A percentile compares a stretch with the other conserved stretches of the same genome.
Evolutionary conservation across 2,329 filamentous ascomycete species (phyloP).

Genomic region (Apiospora aurea): DNA sequence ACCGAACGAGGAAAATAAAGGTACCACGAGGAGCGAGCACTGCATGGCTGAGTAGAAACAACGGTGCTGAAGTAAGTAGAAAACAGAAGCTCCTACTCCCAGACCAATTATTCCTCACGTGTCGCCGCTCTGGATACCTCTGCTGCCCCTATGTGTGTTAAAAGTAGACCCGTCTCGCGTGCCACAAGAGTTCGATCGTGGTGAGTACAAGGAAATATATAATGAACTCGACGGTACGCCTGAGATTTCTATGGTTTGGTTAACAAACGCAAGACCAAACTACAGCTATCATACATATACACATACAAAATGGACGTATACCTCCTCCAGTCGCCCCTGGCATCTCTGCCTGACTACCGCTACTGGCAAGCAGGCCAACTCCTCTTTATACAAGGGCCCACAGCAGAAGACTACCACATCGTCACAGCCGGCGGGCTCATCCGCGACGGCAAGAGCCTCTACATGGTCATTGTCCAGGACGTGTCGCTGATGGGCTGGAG

Average conservation of each 20-base stretch:
- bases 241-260: too few relatives aligned
- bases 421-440: conserved; percentile 29
- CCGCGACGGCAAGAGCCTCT: conserved; percentile 27
- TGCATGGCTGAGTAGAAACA: background rate
- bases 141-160: background rate
- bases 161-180: background rate
- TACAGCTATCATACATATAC: background rate
- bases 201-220: background rate
- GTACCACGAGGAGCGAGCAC: background rate
- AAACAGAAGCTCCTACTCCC: background rate
- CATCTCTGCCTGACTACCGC: conserved; percentile 25
- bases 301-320: conserved; percentile 26
- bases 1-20: background rate
- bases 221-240: background rate
- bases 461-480: conserved; percentile 29
- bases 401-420: conserved; percentile 22
- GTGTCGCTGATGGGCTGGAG: conserved; percentile 28
- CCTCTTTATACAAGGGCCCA: conserved; percentile 25
- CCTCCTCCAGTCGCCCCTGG: conserved; percentile 25
- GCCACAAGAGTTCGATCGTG: background rate
- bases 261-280: background rate
- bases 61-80: background rate
- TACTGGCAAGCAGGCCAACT: conserved; percentile 26
- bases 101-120: background rate
- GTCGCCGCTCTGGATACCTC: background rate